Percentiles rank a stretch among this genome's conserved stretches.
These are phyloP conservation scores for Penicillium olsonii DNA, from an alignment of 2,329 filamentous ascomycete genomes.

Conservation along the genomic window DNA sequence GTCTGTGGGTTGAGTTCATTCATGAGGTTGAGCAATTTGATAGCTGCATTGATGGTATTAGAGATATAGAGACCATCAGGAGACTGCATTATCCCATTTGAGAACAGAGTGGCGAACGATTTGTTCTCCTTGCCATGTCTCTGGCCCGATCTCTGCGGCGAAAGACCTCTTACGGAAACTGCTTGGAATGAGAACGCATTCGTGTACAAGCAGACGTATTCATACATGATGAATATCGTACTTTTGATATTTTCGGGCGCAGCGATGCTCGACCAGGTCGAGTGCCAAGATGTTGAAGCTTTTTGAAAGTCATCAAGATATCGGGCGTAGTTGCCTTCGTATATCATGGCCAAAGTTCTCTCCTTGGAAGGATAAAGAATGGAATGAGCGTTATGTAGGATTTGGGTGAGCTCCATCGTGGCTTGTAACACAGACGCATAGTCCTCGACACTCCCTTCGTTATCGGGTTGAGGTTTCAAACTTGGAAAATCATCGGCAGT, in stretches of 20 bases:
- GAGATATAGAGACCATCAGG: conserved; percentile 20
- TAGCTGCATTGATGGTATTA: conserved; percentile 16
- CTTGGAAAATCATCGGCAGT: conserved; percentile 16
- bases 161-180: too few species aligned
- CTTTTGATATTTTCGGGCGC: conserved; percentile 3
- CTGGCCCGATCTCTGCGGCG: too few species aligned
- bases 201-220: conserved; percentile 17
- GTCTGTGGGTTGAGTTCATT: not conserved
- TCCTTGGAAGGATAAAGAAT: conserved; percentile 10
- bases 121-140: too few species aligned
- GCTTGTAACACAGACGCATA: conserved; percentile 8
- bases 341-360: conserved; percentile 4
- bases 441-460: conserved; percentile 7
- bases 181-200: conserved; percentile 20
- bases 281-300: conserved; percentile 3
- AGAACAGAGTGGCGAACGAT: conserved; percentile 13
- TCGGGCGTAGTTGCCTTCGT: conserved; percentile 7
- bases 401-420: conserved; percentile 6
- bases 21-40: conserved; percentile 11
- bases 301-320: conserved; percentile 8
- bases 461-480: conserved; percentile 2
- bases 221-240: conserved; percentile 3
- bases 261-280: conserved; percentile 1
- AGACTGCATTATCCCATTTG: conserved; percentile 17
- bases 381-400: conserved; percentile 6